phyloP scores from a whole-genome alignment of 345 rosid species.

The Cochlearia excelsa region DNA sequence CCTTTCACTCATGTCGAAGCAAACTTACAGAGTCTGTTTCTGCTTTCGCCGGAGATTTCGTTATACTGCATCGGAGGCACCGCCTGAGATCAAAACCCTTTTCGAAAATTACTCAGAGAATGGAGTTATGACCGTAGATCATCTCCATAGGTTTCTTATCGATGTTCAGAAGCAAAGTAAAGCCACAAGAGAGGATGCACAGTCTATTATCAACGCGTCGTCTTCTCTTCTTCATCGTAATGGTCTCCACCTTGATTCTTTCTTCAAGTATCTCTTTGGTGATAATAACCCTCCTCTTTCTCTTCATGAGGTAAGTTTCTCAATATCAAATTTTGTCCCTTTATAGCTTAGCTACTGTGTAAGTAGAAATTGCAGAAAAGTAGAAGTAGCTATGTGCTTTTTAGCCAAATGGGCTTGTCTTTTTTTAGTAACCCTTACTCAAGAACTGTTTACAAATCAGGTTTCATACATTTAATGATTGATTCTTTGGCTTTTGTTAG shows the following conservation, averaged over 20 bases:
- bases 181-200: constrained; percentile 54
- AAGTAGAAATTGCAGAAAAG: no score
- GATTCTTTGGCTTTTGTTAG: not conserved
- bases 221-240: constrained; percentile 46
- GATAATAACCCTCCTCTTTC: constrained; percentile 54
- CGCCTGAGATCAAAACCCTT: constrained; percentile 47
- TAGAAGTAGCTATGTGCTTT: no score
- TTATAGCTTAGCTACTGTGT: no score
- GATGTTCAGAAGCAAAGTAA: constrained; percentile 55
- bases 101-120: constrained; percentile 55
- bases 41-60: constrained; percentile 59
- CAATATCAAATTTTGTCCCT: no score
- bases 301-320: constrained; percentile 37
- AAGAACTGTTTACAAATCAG: not conserved
- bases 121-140: constrained; percentile 48
- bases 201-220: constrained; percentile 37
- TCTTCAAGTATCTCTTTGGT: constrained; percentile 60
- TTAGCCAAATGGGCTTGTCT: no score
- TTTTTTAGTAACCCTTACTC: no score
- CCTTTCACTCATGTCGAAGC: constrained; percentile 33
- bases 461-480: constrained; percentile 3
- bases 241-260: constrained; percentile 54
- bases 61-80: constrained; percentile 55
- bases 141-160: constrained; percentile 50
- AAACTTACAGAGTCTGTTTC: constrained; percentile 61